Evolutionary conservation across 2,329 filamentous ascomycete genomes (phyloP).

Genomic region (Aureobasidium sp.): DNA sequence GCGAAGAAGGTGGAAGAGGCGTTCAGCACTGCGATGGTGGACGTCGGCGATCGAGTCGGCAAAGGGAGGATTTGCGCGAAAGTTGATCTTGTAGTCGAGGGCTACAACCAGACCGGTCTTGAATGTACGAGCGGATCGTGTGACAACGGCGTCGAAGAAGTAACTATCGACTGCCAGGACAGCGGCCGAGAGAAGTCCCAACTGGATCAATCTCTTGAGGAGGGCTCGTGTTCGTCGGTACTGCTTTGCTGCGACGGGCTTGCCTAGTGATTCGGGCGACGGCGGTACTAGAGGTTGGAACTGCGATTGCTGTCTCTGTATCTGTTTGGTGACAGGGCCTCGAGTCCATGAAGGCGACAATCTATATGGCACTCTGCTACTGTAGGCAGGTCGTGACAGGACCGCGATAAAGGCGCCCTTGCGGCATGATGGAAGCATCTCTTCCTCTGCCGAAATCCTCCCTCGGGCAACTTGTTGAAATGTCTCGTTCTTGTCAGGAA

Average conservation of each 20-base stretch:
- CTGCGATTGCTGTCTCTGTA: constrained; percentile 21
- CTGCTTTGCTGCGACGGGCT: constrained; percentile 59
- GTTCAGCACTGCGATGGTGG: constrained; percentile 74
- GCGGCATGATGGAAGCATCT: constrained; percentile 12
- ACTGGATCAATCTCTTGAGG: constrained; percentile 62
- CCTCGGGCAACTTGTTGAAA: not conserved
- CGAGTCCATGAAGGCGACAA: constrained; percentile 5
- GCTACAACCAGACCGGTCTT: constrained; percentile 70
- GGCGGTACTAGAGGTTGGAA: constrained; percentile 52
- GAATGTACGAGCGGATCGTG: constrained; percentile 75
- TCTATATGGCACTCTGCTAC: constrained; percentile 2
- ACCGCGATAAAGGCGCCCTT: not conserved
- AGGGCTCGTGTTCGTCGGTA: constrained; percentile 66
- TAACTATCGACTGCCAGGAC: constrained; percentile 63
- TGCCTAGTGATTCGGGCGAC: constrained; percentile 68
- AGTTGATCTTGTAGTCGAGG: constrained; percentile 94
- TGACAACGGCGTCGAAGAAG: constrained; percentile 70
- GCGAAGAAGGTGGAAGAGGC: constrained; percentile 71
- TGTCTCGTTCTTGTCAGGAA: not conserved
- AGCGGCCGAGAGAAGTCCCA: constrained; percentile 51
- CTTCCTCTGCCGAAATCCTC: not conserved
- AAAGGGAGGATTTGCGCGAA: constrained; percentile 67
- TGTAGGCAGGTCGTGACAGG: not conserved
- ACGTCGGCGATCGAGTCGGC: constrained; percentile 68
- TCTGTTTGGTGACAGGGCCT: not conserved